These are phyloP conservation scores for Xerocomus minutiporus DNA, from an alignment of 1,284 basidiomycete species.

Conservation along the genomic window DNA sequence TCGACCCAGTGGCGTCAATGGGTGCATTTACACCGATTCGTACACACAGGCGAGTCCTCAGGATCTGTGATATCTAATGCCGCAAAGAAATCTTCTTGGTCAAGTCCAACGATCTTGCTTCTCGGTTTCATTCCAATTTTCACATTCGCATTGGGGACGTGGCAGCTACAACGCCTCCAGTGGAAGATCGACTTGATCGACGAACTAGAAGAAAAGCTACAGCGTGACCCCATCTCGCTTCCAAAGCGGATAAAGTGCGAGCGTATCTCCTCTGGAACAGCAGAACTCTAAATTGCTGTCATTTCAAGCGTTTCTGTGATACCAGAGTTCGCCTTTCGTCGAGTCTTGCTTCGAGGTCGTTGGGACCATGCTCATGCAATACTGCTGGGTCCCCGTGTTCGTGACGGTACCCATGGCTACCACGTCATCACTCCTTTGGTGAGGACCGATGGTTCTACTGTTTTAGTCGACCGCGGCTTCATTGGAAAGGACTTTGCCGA, in stretches of 20 bases:
- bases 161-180: constrained; percentile 88
- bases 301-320: constrained; percentile 57
- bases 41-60: constrained; percentile 17
- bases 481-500: constrained; percentile 60
- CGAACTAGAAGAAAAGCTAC: constrained; percentile 88
- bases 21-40: constrained; percentile 6
- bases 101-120: constrained; percentile 72
- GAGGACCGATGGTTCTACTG: constrained; percentile 70
- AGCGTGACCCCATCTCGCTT: constrained; percentile 73
- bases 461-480: constrained; percentile 92
- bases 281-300: constrained; percentile 12
- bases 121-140: constrained; percentile 87
- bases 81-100: constrained; percentile 52
- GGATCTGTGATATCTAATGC: constrained; percentile 33
- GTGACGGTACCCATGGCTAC: constrained; percentile 84
- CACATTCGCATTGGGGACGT: constrained; percentile 88
- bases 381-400: constrained; percentile 80
- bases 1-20: constrained; percentile 3
- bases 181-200: constrained; percentile 97
- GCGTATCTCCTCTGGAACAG: constrained; percentile 9
- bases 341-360: constrained; percentile 72
- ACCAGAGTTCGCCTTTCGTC: constrained; percentile 84
- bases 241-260: constrained; percentile 87
- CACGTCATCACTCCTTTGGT: constrained; percentile 84
- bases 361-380: constrained; percentile 79